A percentile compares a stretch with the other conserved stretches of the same genome.
phyloP scores from a whole-genome alignment of 345 rosid genomes.

The Eucalyptus brandiana region DNA sequence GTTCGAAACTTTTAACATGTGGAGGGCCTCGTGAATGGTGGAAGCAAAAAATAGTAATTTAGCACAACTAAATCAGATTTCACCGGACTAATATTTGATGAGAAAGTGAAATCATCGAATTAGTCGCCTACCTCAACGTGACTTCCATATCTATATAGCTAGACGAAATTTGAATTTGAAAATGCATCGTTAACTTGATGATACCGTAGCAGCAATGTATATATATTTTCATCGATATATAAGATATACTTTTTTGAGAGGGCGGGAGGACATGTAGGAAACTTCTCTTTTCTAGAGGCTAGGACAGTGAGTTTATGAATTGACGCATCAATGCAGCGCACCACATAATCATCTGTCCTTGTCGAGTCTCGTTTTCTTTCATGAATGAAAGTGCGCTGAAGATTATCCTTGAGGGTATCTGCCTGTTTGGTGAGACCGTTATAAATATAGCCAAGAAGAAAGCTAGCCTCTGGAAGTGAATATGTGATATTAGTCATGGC shows the following conservation, averaged over 20 bases:
- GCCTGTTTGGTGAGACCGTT: not conserved
- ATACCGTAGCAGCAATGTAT: not conserved
- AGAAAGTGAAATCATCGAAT: not conserved
- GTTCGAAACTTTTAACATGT: not conserved
- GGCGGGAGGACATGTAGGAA: not conserved
- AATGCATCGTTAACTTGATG: not conserved
- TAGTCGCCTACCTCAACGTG: not conserved
- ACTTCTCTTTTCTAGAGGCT: not conserved
- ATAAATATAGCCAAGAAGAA: not conserved
- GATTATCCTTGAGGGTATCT: not conserved
- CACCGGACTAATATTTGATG: not conserved
- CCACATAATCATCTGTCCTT: not conserved
- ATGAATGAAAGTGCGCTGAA: not conserved
- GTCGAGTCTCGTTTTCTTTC: not conserved
- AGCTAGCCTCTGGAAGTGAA: not conserved
- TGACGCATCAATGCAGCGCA: not conserved
- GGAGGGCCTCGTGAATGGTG: not conserved
- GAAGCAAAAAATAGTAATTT: not conserved
- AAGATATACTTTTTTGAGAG: not conserved
- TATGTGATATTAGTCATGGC: not conserved
- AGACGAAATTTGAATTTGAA: not conserved
- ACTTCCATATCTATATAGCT: too few species aligned
- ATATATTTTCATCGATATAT: not conserved
- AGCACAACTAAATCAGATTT: not conserved
- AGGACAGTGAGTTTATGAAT: not conserved